phyloP scores from a whole-genome alignment of 352 stramenopile species.

The Globisporangium mamillatum region DNA sequence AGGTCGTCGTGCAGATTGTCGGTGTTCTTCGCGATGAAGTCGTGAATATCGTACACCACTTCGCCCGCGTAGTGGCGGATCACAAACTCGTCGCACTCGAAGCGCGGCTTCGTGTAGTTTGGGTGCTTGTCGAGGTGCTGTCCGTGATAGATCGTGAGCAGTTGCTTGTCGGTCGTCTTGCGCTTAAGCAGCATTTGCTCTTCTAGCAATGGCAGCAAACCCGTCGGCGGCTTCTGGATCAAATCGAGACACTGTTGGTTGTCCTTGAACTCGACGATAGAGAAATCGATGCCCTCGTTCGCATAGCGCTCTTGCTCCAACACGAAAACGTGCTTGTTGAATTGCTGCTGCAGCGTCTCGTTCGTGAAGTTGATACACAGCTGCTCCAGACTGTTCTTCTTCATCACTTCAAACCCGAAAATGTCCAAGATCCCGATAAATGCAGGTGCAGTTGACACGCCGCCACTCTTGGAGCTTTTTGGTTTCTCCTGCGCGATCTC shows the following conservation, averaged over 20 bases:
- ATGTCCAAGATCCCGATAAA: slow-evolving; percentile 91
- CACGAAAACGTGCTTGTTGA: slow-evolving; percentile 88
- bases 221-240: slow-evolving; percentile 78
- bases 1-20: slow-evolving; percentile 89
- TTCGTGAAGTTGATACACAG: slow-evolving; percentile 93
- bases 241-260: slow-evolving; percentile 77
- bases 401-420: slow-evolving; percentile 90
- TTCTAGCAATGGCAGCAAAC: slow-evolving; percentile 80
- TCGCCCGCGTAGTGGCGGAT: slow-evolving; percentile 85
- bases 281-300: slow-evolving; percentile 68
- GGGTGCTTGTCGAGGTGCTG: slow-evolving; percentile 72
- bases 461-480: slow-evolving; percentile 6
- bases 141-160: slow-evolving; percentile 79
- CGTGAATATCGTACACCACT: slow-evolving; percentile 77
- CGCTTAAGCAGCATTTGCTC: slow-evolving; percentile 87
- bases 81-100: slow-evolving; percentile 84
- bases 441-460: slow-evolving; percentile 11
- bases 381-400: slow-evolving; percentile 87
- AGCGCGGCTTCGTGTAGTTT: slow-evolving; percentile 70
- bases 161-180: slow-evolving; percentile 82
- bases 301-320: slow-evolving; percentile 81
- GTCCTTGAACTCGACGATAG: slow-evolving; percentile 80
- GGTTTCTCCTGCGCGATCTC: slow-evolving; percentile 21
- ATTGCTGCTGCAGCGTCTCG: slow-evolving; percentile 88
- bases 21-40: slow-evolving; percentile 88